Percentiles rank a stretch among this genome's conserved stretches.
phyloP scores from a whole-genome alignment of 331 rosid species.

The Malus hybrid region DNA sequence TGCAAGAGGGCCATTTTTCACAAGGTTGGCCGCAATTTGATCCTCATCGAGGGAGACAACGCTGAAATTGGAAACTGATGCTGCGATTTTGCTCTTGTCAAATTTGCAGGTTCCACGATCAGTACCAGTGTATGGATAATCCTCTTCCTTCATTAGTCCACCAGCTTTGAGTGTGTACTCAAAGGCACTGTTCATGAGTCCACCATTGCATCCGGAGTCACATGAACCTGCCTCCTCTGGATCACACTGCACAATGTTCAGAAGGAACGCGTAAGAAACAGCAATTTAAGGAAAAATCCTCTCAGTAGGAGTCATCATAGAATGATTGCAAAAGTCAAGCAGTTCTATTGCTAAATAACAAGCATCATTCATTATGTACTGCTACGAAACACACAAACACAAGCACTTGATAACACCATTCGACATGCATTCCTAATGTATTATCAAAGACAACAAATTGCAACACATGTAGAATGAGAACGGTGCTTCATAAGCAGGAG shows the following conservation, averaged over 20 bases:
- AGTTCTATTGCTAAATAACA: background rate
- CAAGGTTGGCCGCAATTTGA: constrained; percentile 90
- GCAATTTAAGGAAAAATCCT: background rate
- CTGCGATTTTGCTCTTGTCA: constrained; percentile 69
- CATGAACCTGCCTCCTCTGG: constrained; percentile 79
- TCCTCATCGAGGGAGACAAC: constrained; percentile 74
- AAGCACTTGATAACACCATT: background rate
- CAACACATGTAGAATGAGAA: background rate
- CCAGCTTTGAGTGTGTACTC: constrained; percentile 88
- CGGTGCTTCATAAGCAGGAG: background rate
- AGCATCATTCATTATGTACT: no score
- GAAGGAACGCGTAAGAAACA: background rate
- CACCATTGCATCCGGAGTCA: constrained; percentile 90
- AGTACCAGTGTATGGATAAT: constrained; percentile 76
- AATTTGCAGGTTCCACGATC: constrained; percentile 77
- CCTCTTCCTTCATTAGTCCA: constrained; percentile 81
- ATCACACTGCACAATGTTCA: constrained; percentile 57
- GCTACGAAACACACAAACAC: no score
- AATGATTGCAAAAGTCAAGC: background rate
- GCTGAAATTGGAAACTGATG: constrained; percentile 85
- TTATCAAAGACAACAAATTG: background rate
- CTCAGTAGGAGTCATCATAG: background rate
- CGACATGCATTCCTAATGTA: background rate
- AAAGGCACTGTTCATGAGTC: constrained; percentile 94
- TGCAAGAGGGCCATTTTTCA: constrained; percentile 88